Conservation (phyloP, 345 rosid genomes). For the Dipteronia dyeriana region DNA sequence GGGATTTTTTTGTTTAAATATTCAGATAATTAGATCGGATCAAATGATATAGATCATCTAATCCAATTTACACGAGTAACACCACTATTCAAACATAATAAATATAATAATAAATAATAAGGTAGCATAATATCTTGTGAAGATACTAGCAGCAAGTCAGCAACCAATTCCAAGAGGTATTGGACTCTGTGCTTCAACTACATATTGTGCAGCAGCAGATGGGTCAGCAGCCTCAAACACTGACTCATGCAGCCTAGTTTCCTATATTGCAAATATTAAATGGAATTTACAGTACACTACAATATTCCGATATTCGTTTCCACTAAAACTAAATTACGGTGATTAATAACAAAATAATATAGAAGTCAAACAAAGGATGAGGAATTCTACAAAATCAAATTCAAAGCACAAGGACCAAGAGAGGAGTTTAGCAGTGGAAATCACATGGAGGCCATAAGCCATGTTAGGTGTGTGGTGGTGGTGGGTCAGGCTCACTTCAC, state of each 20-base stretch:
- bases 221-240: conserved; percentile 20
- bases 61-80: too few species aligned
- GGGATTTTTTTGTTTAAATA: too few species aligned
- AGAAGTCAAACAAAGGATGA: conserved; percentile 42
- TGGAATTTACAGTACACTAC: background rate
- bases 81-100: too few species aligned
- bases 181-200: background rate
- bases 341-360: background rate
- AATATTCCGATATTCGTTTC: too few species aligned
- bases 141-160: background rate
- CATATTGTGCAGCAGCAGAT: background rate
- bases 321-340: background rate
- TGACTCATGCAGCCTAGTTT: conserved; percentile 12
- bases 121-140: conserved; percentile 7
- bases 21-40: too few species aligned
- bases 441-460: conserved; percentile 51
- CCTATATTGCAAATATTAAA: background rate
- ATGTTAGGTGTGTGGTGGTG: conserved; percentile 21
- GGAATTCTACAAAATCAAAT: conserved; percentile 32
- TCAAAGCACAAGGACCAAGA: conserved; percentile 54
- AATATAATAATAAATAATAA: too few species aligned
- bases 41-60: too few species aligned
- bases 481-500: conserved; percentile 20
- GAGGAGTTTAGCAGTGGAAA: conserved; percentile 37
- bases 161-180: background rate